phyloP scores from a whole-genome alignment of 1,139 yeast species.

The Saccharomyces hybrid region DNA sequence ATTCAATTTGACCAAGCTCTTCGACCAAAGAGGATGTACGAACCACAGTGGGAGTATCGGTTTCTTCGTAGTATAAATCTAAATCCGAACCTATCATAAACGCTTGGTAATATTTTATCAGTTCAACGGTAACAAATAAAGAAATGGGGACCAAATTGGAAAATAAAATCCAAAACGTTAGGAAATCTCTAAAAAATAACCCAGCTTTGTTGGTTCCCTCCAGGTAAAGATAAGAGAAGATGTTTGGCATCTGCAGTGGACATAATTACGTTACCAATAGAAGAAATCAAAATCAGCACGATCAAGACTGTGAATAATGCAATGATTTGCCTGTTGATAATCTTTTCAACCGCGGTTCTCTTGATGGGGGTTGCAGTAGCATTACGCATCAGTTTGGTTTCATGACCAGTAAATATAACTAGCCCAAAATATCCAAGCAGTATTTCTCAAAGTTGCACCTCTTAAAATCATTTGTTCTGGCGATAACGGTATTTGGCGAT shows the following conservation, averaged over 20 bases:
- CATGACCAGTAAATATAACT: conserved; percentile 94
- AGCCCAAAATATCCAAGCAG: conserved; percentile 93
- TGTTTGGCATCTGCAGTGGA: conserved; percentile 46
- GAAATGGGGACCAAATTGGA: conserved; percentile 95
- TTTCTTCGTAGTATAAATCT: conserved; percentile 79
- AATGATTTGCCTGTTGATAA: conserved; percentile 84
- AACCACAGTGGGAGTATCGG: conserved; percentile 92
- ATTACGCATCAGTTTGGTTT: conserved; percentile 94
- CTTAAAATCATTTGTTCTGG: conserved; percentile 89
- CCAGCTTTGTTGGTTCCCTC: conserved; percentile 62
- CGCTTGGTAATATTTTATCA: conserved; percentile 92
- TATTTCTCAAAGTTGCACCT: conserved; percentile 92
- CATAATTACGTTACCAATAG: conserved; percentile 80
- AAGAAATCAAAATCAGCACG: conserved; percentile 66
- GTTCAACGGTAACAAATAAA: conserved; percentile 88
- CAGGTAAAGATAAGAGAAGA: conserved; percentile 59
- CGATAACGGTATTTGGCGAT: conserved; percentile 57
- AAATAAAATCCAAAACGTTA: conserved; percentile 92
- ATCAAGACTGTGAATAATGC: conserved; percentile 79
- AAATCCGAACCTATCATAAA: conserved; percentile 87
- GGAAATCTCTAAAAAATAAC: conserved; percentile 74
- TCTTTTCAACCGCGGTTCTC: conserved; percentile 92
- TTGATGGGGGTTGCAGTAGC: conserved; percentile 98
- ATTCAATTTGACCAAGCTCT: conserved; percentile 92
- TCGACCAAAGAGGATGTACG: conserved; percentile 93